A percentile compares a stretch with the other conserved stretches of the same genome.
Evolutionary conservation across 1,284 basidiomycete species (phyloP).

Genomic region (Ceratobasidium papillatum): DNA sequence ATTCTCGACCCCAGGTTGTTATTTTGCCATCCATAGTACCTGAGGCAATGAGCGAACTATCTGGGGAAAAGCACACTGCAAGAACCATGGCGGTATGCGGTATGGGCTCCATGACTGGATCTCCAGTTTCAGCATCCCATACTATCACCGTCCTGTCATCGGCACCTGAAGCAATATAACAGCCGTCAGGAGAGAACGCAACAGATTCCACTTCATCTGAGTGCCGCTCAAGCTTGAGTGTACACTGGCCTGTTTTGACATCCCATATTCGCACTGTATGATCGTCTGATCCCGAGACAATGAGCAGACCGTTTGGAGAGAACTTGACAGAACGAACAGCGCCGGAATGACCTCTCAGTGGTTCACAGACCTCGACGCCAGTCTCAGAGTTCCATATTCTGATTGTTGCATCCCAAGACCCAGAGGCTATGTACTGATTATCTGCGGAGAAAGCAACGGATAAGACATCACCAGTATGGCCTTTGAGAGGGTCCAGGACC

Average conservation of each 20-base stretch:
- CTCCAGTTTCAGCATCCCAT: neutral
- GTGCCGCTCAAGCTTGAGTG: neutral
- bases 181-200: neutral
- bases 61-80: constrained; percentile 9
- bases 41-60: neutral
- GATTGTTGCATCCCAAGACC: neutral
- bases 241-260: neutral
- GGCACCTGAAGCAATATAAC: neutral
- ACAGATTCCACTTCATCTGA: neutral
- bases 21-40: neutral
- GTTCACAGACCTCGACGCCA: neutral
- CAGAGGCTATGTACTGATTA: neutral
- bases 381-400: neutral
- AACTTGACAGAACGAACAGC: neutral
- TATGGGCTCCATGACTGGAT: neutral
- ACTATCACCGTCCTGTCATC: neutral
- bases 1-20: neutral
- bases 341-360: neutral
- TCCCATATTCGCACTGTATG: neutral
- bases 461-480: neutral
- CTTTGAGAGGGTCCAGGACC: neutral
- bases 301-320: neutral
- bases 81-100: neutral
- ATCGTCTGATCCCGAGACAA: neutral
- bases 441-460: neutral